A percentile compares a stretch with the other conserved stretches of the same genome.
phyloP scores from a whole-genome alignment of 2,329 filamentous ascomycete genomes.

The Sclerotinia spermophila region DNA sequence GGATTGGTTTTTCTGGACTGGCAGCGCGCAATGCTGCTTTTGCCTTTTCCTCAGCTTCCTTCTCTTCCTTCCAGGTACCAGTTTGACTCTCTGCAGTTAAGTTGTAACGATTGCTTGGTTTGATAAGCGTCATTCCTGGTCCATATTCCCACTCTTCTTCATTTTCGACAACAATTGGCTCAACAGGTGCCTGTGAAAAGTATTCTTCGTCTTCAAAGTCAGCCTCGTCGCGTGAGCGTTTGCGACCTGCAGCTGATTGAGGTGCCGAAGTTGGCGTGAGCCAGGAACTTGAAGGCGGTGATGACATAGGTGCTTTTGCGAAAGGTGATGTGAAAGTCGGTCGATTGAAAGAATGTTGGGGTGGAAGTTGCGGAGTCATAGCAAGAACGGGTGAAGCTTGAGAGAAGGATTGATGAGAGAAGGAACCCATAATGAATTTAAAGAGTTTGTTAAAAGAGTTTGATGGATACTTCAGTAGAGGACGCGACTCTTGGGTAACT shows the following conservation, averaged over 20 bases:
- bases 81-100: constrained; percentile 64
- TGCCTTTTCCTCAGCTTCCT: constrained; percentile 48
- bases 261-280: constrained; percentile 27
- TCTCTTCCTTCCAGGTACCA: constrained; percentile 70
- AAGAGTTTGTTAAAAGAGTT: constrained; percentile 11
- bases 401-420: constrained; percentile 29
- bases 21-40: constrained; percentile 43
- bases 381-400: constrained; percentile 33
- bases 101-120: constrained; percentile 54
- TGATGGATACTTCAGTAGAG: constrained; percentile 7
- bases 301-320: constrained; percentile 24
- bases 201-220: constrained; percentile 53
- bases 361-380: constrained; percentile 32
- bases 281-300: constrained; percentile 29
- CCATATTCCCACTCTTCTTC: constrained; percentile 67
- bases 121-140: constrained; percentile 70
- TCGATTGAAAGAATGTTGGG: constrained; percentile 29
- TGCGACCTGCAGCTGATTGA: constrained; percentile 56
- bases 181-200: constrained; percentile 37
- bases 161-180: constrained; percentile 43
- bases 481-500: constrained; percentile 6
- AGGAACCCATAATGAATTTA: constrained; percentile 30
- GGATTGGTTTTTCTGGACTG: constrained; percentile 49
- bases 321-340: constrained; percentile 32
- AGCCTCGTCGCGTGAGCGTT: constrained; percentile 74